A percentile compares a stretch with the other conserved stretches of the same genome.
phyloP scores from a whole-genome alignment of 352 stramenopile species.

The Phytophthora kernoviae region DNA sequence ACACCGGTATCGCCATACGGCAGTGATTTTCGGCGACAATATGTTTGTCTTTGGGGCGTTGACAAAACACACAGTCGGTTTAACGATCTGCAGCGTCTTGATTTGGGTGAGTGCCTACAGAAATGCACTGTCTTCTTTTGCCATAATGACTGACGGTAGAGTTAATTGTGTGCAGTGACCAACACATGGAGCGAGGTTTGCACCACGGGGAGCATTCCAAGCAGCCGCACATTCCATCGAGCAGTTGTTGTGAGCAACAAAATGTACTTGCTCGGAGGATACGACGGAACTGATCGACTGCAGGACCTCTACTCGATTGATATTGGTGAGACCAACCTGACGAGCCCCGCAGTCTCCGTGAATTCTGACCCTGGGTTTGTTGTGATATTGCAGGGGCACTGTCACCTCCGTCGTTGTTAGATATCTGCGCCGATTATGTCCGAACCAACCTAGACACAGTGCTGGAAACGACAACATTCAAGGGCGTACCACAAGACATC shows the following conservation, averaged over 20 bases:
- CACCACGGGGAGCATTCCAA: slow-evolving; percentile 80
- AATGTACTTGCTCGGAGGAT: slow-evolving; percentile 89
- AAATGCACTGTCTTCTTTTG: not conserved
- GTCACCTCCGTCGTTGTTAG: slow-evolving; percentile 68
- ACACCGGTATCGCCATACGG: slow-evolving; percentile 86
- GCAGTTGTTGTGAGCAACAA: slow-evolving; percentile 77
- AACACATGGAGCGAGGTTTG: slow-evolving; percentile 88
- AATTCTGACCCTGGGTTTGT: not conserved
- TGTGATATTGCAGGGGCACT: slow-evolving; percentile 34
- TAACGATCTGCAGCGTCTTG: slow-evolving; percentile 83
- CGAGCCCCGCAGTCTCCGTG: not conserved
- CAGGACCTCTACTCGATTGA: slow-evolving; percentile 89
- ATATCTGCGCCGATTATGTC: slow-evolving; percentile 76
- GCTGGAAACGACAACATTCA: slow-evolving; percentile 72
- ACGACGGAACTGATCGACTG: slow-evolving; percentile 83
- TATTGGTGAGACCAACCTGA: slow-evolving; percentile 40
- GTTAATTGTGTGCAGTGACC: slow-evolving; percentile 35
- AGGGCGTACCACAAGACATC: slow-evolving; percentile 75
- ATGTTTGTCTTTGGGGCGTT: slow-evolving; percentile 92
- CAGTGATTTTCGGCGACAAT: slow-evolving; percentile 81
- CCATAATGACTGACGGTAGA: not conserved
- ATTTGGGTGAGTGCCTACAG: slow-evolving; percentile 42
- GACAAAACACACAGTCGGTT: slow-evolving; percentile 90
- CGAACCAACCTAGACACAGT: slow-evolving; percentile 71
- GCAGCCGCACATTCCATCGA: slow-evolving; percentile 87